These are phyloP conservation scores for Fusarium ambrosium DNA, from an alignment of 2,329 filamentous ascomycete species.

Conservation along the genomic window DNA sequence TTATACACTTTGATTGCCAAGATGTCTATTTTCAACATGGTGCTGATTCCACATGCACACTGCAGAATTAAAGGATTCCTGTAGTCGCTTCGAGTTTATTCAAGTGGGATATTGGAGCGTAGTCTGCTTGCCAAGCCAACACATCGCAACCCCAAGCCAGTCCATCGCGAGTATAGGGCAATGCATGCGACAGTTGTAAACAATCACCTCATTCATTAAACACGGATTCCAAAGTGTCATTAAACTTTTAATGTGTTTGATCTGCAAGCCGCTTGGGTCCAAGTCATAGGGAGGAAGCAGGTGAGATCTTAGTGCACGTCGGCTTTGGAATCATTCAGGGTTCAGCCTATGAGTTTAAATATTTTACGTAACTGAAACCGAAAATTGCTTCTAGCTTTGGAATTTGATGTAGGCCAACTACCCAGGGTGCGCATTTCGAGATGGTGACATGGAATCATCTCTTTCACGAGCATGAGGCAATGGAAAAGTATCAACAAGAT, in stretches of 20 bases:
- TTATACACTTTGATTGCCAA: neutral
- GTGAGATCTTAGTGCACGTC: neutral
- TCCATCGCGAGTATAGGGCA: neutral
- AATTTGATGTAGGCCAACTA: neutral
- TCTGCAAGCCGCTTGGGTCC: neutral
- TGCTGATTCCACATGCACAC: neutral
- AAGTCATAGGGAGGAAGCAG: neutral
- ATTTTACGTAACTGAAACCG: neutral
- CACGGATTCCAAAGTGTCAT: neutral
- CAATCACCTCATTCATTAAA: neutral
- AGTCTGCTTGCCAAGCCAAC: neutral
- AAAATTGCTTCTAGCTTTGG: neutral
- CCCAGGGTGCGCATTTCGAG: neutral
- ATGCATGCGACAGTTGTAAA: neutral
- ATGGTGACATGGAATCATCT: neutral
- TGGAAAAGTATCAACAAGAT: neutral
- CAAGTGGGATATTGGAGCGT: neutral
- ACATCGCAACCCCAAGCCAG: neutral
- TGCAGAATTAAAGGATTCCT: neutral
- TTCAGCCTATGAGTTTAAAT: neutral
- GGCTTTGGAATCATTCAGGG: neutral
- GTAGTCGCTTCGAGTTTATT: neutral
- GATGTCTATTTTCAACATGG: neutral
- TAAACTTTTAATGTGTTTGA: neutral
- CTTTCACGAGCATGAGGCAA: neutral